Conservation (phyloP, 768 basidiomycete genomes). For the Agaricus blazei region DNA sequence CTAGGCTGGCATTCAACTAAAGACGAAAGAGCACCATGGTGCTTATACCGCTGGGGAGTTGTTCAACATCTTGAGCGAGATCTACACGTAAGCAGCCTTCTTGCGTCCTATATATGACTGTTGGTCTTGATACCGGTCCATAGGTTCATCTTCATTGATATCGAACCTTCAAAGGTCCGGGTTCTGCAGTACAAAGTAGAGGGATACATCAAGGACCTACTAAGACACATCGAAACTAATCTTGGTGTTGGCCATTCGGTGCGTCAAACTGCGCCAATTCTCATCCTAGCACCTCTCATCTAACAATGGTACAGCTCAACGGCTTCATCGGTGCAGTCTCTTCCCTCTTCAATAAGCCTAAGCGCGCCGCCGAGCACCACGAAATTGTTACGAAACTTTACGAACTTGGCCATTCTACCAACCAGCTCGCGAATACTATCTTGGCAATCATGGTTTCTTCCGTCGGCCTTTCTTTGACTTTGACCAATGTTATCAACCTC, state of each 20-base stretch:
- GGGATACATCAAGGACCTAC: constrained; percentile 47
- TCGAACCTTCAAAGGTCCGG: constrained; percentile 56
- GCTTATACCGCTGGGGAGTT: constrained; percentile 58
- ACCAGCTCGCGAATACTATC: constrained; percentile 63
- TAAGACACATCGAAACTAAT: constrained; percentile 49
- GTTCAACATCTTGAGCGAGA: constrained; percentile 58
- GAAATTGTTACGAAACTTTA: constrained; percentile 54
- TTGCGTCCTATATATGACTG: background rate
- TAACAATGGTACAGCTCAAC: constrained; percentile 22
- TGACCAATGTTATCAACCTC: constrained; percentile 62
- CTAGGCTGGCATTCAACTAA: constrained; percentile 71
- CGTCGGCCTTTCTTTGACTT: constrained; percentile 65
- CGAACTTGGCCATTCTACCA: constrained; percentile 48
- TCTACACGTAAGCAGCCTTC: constrained; percentile 52
- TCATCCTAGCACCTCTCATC: background rate
- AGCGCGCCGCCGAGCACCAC: constrained; percentile 37
- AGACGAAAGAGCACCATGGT: constrained; percentile 52
- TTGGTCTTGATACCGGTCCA: background rate
- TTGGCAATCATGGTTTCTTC: constrained; percentile 66
- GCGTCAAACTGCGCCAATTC: constrained; percentile 9
- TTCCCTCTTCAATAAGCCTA: constrained; percentile 39
- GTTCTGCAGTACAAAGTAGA: constrained; percentile 46
- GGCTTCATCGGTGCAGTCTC: constrained; percentile 41
- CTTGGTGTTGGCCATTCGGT: constrained; percentile 43
- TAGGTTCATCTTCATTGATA: constrained; percentile 75